phyloP scores from a whole-genome alignment of 2,329 filamentous ascomycete genomes.

The Sphaerulina vaccinii region DNA sequence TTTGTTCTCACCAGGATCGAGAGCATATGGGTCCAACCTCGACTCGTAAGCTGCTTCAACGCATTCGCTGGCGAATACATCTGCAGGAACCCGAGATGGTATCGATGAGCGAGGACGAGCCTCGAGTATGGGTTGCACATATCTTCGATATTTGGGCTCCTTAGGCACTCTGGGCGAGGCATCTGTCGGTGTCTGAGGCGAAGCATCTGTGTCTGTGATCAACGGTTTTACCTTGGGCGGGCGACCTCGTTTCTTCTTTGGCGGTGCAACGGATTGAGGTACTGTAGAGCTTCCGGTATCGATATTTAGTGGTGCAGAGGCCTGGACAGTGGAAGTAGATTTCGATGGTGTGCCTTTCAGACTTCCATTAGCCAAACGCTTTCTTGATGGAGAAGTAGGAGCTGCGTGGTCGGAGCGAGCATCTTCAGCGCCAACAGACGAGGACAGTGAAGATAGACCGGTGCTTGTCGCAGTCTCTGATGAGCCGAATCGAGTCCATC shows the following conservation, averaged over 20 bases:
- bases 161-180: conserved; percentile 25
- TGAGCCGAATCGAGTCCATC: conserved; percentile 36
- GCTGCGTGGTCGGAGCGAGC: conserved; percentile 11
- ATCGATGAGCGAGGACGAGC: conserved; percentile 64
- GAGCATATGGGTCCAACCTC: conserved; percentile 80
- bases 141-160: conserved; percentile 25
- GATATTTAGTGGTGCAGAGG: conserved; percentile 1
- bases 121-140: conserved; percentile 28
- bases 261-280: conserved; percentile 15
- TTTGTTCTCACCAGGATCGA: conserved; percentile 81
- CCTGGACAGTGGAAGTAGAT: neutral
- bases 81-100: conserved; percentile 67
- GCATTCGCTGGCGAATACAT: conserved; percentile 87
- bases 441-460: conserved; percentile 36
- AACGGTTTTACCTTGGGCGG: conserved; percentile 30
- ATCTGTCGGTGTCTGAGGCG: conserved; percentile 2
- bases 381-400: conserved; percentile 21
- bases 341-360: conserved; percentile 25
- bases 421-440: conserved; percentile 34
- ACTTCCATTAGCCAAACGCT: conserved; percentile 34
- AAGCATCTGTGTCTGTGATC: conserved; percentile 21
- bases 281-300: neutral
- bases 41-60: conserved; percentile 86
- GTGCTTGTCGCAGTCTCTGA: conserved; percentile 37
- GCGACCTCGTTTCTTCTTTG: conserved; percentile 34